Evolutionary conservation across 371 early-diverging fungal genomes (phyloP).

Genomic region (Mortierella sp.): DNA sequence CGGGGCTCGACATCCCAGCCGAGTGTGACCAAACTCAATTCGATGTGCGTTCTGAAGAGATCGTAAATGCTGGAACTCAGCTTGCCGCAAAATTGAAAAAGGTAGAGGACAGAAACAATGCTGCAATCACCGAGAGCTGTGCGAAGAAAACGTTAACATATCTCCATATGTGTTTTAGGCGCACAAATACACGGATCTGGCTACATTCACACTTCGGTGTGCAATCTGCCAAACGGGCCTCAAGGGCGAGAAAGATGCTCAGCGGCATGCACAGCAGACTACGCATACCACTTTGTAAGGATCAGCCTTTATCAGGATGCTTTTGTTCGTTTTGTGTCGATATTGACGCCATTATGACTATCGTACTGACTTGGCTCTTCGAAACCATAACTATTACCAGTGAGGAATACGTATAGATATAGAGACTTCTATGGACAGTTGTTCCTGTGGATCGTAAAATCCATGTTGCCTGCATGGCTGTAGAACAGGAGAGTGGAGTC

Average conservation of each 20-base stretch:
- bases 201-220: constrained; percentile 68
- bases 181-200: constrained; percentile 68
- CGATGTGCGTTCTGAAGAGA: constrained; percentile 39
- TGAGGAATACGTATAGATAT: constrained; percentile 6
- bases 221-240: constrained; percentile 63
- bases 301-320: too few relatives aligned
- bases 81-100: constrained; percentile 58
- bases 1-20: constrained; percentile 54
- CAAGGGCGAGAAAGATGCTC: constrained; percentile 68
- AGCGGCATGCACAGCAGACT: constrained; percentile 43
- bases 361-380: too few relatives aligned
- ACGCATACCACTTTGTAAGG: constrained; percentile 50
- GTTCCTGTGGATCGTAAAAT: too few relatives aligned
- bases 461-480: too few relatives aligned
- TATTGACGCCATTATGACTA: too few relatives aligned
- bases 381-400: too few relatives aligned
- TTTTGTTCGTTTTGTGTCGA: too few relatives aligned
- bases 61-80: constrained; percentile 58
- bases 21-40: constrained; percentile 71
- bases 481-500: too few relatives aligned
- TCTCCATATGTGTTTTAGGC: constrained; percentile 49
- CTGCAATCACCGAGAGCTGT: too few relatives aligned
- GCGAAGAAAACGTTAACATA: too few relatives aligned
- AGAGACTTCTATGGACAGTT: too few relatives aligned
- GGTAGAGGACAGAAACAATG: constrained; percentile 34